These are phyloP conservation scores for Byssochlamys sp. DNA, from an alignment of 2,329 filamentous ascomycete genomes.

Conservation along the genomic window DNA sequence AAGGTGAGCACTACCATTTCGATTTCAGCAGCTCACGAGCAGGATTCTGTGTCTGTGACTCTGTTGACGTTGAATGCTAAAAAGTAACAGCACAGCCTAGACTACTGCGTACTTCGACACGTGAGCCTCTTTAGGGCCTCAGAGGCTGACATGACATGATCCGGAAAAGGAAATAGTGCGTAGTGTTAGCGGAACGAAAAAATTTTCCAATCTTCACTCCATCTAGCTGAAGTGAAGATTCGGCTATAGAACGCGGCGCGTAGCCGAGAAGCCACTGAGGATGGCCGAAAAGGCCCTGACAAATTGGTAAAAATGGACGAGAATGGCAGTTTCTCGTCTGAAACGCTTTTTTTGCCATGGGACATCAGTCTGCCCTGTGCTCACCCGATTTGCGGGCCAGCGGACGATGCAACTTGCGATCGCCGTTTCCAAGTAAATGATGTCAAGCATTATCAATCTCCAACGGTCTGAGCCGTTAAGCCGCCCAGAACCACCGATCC, in stretches of 20 bases:
- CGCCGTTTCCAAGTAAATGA: neutral
- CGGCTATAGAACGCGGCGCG: neutral
- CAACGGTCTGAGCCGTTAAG: neutral
- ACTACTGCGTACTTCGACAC: neutral
- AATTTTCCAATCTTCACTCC: neutral
- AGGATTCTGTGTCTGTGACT: too few relatives aligned
- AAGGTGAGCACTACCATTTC: neutral
- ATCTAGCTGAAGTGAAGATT: neutral
- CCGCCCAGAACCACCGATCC: neutral
- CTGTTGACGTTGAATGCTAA: too few relatives aligned
- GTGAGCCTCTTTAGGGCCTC: neutral
- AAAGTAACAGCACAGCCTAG: neutral
- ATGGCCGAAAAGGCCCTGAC: neutral
- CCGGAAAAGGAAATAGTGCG: neutral
- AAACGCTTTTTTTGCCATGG: neutral
- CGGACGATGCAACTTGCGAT: neutral
- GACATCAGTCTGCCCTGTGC: neutral
- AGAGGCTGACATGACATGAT: neutral
- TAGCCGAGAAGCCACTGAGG: neutral
- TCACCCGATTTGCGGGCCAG: neutral
- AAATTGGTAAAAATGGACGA: neutral
- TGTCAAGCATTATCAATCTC: constrained; percentile 1
- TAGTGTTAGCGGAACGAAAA: neutral
- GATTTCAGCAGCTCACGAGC: neutral
- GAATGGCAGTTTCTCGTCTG: neutral